Conservation (phyloP, 1,284 basidiomycete genomes). For the Sparassis latifolia region DNA sequence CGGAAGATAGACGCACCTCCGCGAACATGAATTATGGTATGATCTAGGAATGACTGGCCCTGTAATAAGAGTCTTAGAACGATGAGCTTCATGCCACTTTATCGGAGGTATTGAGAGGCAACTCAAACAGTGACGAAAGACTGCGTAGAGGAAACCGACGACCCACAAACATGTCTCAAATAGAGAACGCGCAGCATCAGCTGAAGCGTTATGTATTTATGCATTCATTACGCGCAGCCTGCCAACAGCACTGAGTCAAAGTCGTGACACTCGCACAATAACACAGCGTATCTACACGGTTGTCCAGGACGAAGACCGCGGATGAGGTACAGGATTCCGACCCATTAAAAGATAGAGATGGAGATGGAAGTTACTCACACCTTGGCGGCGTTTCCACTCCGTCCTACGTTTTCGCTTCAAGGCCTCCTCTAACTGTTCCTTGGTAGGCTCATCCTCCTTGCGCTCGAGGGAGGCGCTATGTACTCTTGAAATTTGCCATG, state of each 20-base stretch:
- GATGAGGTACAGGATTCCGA: no score
- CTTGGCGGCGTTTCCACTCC: slow-evolving; percentile 73
- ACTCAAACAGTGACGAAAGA: no score
- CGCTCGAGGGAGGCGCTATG: neutral
- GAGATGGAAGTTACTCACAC: slow-evolving; percentile 34
- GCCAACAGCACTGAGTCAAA: no score
- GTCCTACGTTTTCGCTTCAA: slow-evolving; percentile 40
- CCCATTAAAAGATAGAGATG: no score
- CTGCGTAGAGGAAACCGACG: no score
- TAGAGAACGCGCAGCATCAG: no score
- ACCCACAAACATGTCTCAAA: no score
- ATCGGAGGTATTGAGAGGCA: neutral
- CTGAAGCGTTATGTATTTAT: no score
- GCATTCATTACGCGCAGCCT: no score
- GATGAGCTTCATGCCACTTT: neutral
- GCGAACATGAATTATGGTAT: slow-evolving; percentile 68
- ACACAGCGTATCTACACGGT: no score
- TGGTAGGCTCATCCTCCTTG: neutral
- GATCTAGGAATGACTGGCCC: slow-evolving; percentile 80
- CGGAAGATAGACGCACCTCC: slow-evolving; percentile 45
- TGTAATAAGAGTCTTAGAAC: slow-evolving; percentile 23
- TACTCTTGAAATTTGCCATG: neutral
- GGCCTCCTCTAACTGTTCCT: slow-evolving; percentile 11
- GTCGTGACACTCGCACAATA: no score
- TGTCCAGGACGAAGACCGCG: no score